Evolutionary conservation across 192 early-diverging fungal species (phyloP).

Genomic region (Piromyces sp.): DNA sequence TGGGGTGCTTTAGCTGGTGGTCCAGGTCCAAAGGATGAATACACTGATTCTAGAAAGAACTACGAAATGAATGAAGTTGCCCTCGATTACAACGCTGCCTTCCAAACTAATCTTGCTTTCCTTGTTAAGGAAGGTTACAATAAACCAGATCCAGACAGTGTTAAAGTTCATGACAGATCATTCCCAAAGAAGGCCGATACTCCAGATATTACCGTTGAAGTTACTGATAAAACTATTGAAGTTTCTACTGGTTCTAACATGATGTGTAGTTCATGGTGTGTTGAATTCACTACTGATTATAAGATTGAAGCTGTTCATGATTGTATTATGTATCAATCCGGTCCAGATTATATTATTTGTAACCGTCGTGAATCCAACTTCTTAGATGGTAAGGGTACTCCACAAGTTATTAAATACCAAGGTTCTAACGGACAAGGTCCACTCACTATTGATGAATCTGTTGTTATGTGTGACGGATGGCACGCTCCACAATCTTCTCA

Average conservation of each 20-base stretch:
- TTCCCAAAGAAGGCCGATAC: background rate
- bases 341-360: background rate
- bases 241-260: background rate
- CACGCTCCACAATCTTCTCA: background rate
- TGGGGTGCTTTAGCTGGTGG: conserved; percentile 41
- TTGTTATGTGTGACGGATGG: background rate
- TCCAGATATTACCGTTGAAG: background rate
- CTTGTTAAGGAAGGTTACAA: background rate
- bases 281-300: background rate
- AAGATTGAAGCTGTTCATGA: background rate
- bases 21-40: conserved; percentile 27
- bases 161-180: background rate
- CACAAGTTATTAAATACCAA: background rate
- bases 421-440: background rate
- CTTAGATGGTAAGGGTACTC: background rate
- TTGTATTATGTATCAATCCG: background rate
- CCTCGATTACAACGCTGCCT: background rate
- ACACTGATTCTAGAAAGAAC: conserved; percentile 20
- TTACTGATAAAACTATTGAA: background rate
- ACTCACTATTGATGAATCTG: background rate
- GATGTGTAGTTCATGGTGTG: background rate
- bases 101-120: background rate
- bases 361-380: background rate
- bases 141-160: background rate
- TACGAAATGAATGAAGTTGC: conserved; percentile 20